A percentile compares a stretch with the other conserved stretches of the same genome.
These are phyloP conservation scores for Ilex paraguariensis DNA, from an alignment of 305 asterid genomes.

Conservation along the genomic window DNA sequence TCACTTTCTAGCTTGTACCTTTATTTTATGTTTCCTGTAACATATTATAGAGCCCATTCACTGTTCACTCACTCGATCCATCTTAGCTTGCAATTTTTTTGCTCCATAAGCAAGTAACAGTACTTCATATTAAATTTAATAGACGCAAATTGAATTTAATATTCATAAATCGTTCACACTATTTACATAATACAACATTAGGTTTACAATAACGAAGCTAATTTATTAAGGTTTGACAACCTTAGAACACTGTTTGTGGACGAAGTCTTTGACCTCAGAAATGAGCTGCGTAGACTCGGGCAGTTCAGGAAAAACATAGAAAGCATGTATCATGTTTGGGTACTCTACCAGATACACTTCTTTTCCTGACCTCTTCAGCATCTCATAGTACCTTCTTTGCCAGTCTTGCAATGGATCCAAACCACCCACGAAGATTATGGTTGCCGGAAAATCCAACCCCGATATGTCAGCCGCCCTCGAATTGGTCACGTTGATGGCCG, in stretches of 20 bases:
- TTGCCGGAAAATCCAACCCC: constrained; percentile 50
- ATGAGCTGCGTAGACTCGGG: constrained; percentile 50
- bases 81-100: no score
- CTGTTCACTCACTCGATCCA: no score
- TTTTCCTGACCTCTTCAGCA: constrained; percentile 63
- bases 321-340: constrained; percentile 74
- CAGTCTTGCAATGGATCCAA: constrained; percentile 75
- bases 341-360: constrained; percentile 53
- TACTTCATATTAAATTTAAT: no score
- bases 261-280: constrained; percentile 33
- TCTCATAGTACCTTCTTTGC: constrained; percentile 64
- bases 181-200: no score
- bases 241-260: constrained; percentile 37
- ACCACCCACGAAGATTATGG: constrained; percentile 66
- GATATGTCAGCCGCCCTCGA: constrained; percentile 67
- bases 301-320: constrained; percentile 61
- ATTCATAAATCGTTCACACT: no score
- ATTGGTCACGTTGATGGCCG: constrained; percentile 70
- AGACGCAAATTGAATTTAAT: no score
- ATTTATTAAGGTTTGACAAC: constrained; percentile 1
- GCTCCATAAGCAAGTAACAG: no score
- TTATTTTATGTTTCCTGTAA: no score
- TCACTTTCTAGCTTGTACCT: no score
- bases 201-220: no score
- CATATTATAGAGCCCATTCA: no score